Conservation (phyloP, 176 grass and related monocot species). For the Ampelocalamus luodianensis region DNA sequence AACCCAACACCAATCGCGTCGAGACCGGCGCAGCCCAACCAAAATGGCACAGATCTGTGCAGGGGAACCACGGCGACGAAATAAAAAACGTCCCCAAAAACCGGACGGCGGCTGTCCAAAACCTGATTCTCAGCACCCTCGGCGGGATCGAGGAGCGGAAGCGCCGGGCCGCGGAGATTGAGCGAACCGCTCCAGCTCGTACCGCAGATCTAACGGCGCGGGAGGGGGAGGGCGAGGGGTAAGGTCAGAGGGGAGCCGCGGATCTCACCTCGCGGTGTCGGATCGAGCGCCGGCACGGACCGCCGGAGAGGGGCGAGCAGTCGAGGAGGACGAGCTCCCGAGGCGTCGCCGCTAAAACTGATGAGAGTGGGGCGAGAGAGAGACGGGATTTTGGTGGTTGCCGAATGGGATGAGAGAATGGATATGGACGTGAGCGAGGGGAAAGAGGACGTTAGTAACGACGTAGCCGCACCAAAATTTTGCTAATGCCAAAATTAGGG, state of each 20-base stretch:
- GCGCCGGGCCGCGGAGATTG: not conserved
- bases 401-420: too few relatives aligned
- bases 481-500: too few relatives aligned
- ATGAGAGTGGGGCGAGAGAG: too few relatives aligned
- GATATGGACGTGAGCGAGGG: too few relatives aligned
- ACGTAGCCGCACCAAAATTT: too few relatives aligned
- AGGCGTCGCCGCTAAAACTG: conserved; percentile 25
- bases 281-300: conserved; percentile 9
- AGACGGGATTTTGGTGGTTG: too few relatives aligned
- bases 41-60: conserved; percentile 18
- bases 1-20: not conserved
- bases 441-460: too few relatives aligned
- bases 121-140: not conserved
- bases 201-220: conserved; percentile 18
- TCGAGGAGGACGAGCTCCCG: not conserved
- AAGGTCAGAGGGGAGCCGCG: not conserved
- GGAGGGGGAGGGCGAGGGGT: not conserved
- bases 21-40: not conserved
- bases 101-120: not conserved
- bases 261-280: conserved; percentile 22
- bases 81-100: not conserved
- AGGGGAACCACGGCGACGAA: not conserved
- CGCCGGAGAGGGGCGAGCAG: not conserved
- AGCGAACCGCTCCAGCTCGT: not conserved
- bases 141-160: not conserved